Conservation (phyloP, 305 asterid genomes). For the Solanum hybrid region DNA sequence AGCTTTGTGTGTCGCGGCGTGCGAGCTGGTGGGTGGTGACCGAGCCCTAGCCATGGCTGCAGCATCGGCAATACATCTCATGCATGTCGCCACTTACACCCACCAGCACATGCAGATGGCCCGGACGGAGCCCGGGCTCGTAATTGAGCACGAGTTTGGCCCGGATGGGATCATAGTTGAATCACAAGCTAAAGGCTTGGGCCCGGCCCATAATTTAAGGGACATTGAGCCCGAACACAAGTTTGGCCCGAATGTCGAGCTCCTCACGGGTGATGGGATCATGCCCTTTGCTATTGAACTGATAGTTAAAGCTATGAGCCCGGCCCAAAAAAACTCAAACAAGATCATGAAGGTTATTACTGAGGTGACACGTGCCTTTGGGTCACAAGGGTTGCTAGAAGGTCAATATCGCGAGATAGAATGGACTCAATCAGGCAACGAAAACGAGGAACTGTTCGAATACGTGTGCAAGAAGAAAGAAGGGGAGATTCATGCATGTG, state of each 20-base stretch:
- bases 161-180: conserved; percentile 40
- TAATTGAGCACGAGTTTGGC: neutral
- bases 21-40: conserved; percentile 44
- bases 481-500: conserved; percentile 57
- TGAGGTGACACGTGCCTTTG: conserved; percentile 31
- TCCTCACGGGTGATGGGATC: conserved; percentile 42
- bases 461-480: conserved; percentile 39
- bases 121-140: conserved; percentile 1
- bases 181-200: conserved; percentile 27
- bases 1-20: conserved; percentile 46
- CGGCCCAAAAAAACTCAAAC: conserved; percentile 9
- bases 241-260: conserved; percentile 44
- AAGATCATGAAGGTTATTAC: conserved; percentile 25
- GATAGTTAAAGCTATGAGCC: conserved; percentile 28
- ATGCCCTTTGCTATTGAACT: conserved; percentile 41
- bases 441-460: conserved; percentile 17
- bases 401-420: conserved; percentile 28
- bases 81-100: conserved; percentile 36
- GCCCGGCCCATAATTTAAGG: neutral
- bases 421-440: neutral
- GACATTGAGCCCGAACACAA: conserved; percentile 25
- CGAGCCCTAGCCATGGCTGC: conserved; percentile 37
- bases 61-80: conserved; percentile 44
- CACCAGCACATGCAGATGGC: conserved; percentile 33
- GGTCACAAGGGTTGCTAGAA: conserved; percentile 37